Evolutionary conservation across 2,329 filamentous ascomycete species (phyloP), one percentile per base, ranked within the genome.

Genomic region (Cadophora malorum): DNA sequence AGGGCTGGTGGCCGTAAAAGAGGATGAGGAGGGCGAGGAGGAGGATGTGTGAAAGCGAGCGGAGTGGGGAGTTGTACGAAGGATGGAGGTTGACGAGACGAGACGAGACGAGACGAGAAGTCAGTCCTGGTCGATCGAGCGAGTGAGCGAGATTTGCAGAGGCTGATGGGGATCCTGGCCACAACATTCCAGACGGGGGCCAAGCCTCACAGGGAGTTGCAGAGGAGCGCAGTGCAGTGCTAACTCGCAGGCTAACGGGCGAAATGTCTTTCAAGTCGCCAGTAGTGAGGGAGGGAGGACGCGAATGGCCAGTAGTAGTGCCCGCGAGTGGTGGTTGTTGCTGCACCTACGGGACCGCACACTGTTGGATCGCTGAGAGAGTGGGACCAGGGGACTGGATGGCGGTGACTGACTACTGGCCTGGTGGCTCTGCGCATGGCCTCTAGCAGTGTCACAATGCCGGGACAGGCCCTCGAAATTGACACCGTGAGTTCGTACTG

Each of bases 101-200:
- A 62, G 45, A 28, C 28, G 28, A 28, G 28, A 28, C 28, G 28
- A 28, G 28, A n/a, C n/a, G n/a, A 62, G 41, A 16, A 45, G 41
- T 45, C 41, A 19, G 14, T 45, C 14, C 10, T 45, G 41, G 41
- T 45, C 41, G 41, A 45, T 49, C 45, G 45, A 49, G 19, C 45
- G 45, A 49, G 45, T 49, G 63, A 59, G 52, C 10, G 49, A 63
- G 49, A 23, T 41, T 55, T 50, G 45, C 31, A 28, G 21, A 62
- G 59, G 59, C 38, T 49, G 59, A 38, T 38, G 49, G 35, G 28
- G 60, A 52, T 50, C 49, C 45, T 52, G 19, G 41, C 45, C 59
- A 62, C 47, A 52, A 25, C 60, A 63, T 63, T 63, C 60, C 60
- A 63, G 59, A 49, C 38, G 21, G 38, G 56, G 56, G 58, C n/a